These are phyloP conservation scores for Sedum album DNA, from an alignment of 164 flowering plant species.

Conservation along the genomic window DNA sequence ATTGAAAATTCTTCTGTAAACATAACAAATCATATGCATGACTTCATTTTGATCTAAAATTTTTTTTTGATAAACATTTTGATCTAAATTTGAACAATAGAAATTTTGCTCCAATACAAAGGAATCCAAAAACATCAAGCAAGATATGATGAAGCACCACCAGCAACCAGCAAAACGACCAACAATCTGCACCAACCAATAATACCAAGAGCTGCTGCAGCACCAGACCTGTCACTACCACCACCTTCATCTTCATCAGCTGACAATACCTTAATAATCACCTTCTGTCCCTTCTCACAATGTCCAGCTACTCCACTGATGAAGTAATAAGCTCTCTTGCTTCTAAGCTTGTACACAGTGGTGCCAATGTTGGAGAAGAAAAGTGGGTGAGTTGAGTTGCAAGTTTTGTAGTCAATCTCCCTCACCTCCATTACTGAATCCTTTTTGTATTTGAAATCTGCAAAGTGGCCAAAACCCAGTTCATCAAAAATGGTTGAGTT, in stretches of 20 bases:
- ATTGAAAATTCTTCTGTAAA: too few relatives aligned
- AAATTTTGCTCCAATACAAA: too few relatives aligned
- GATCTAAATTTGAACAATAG: too few relatives aligned
- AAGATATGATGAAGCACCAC: constrained; percentile 8
- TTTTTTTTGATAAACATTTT: too few relatives aligned
- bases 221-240: constrained; percentile 10
- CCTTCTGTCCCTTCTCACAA: constrained; percentile 53
- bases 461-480: not conserved
- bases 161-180: constrained; percentile 14
- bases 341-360: constrained; percentile 20
- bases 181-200: constrained; percentile 4
- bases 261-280: constrained; percentile 50
- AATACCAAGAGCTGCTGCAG: constrained; percentile 10
- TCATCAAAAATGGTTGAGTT: not conserved
- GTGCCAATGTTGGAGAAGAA: constrained; percentile 46
- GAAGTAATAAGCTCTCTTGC: too few relatives aligned
- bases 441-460: constrained; percentile 55
- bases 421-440: constrained; percentile 64
- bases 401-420: constrained; percentile 40
- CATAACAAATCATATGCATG: too few relatives aligned
- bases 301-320: constrained; percentile 52
- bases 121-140: not conserved
- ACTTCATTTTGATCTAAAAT: too few relatives aligned
- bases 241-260: constrained; percentile 1
- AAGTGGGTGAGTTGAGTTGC: constrained; percentile 41